phyloP scores from a whole-genome alignment of 1,284 basidiomycete species.

The Ustilago tritici region DNA sequence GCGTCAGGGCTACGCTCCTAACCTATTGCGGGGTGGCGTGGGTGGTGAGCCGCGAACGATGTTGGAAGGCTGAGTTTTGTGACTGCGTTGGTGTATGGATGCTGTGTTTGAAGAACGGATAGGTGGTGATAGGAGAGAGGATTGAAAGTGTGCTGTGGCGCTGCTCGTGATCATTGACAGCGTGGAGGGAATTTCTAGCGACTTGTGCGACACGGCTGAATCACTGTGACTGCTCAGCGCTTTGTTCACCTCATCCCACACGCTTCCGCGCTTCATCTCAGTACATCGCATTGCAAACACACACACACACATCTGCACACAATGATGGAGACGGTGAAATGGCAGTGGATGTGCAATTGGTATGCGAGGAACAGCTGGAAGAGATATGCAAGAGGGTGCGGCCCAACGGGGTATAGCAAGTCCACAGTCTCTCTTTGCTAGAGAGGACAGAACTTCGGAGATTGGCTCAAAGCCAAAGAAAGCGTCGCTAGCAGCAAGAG shows the following conservation, averaged over 20 bases:
- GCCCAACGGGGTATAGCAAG: conserved; percentile 26
- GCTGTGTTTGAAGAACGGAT: neutral
- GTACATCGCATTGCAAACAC: neutral
- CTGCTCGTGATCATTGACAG: conserved; percentile 23
- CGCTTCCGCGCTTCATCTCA: neutral
- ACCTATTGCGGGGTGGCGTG: neutral
- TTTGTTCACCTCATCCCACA: neutral
- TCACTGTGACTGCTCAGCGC: neutral
- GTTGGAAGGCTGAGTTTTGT: neutral
- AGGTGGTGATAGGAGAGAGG: conserved; percentile 3
- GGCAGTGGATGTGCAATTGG: conserved; percentile 1
- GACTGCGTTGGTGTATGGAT: neutral
- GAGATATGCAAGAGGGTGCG: conserved; percentile 17
- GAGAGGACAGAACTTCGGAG: no score
- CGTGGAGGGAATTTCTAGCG: conserved; percentile 21
- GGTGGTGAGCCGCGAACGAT: neutral
- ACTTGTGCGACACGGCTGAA: conserved; percentile 11
- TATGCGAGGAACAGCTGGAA: conserved; percentile 13
- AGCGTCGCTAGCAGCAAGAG: neutral
- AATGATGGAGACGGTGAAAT: neutral
- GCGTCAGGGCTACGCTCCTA: conserved; percentile 20
- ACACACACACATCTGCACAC: neutral
- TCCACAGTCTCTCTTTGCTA: neutral
- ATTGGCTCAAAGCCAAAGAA: neutral
- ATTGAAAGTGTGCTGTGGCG: neutral